Evolutionary conservation across 202 grass and related monocot species (phyloP).

Genomic region (Carex arenaria): DNA sequence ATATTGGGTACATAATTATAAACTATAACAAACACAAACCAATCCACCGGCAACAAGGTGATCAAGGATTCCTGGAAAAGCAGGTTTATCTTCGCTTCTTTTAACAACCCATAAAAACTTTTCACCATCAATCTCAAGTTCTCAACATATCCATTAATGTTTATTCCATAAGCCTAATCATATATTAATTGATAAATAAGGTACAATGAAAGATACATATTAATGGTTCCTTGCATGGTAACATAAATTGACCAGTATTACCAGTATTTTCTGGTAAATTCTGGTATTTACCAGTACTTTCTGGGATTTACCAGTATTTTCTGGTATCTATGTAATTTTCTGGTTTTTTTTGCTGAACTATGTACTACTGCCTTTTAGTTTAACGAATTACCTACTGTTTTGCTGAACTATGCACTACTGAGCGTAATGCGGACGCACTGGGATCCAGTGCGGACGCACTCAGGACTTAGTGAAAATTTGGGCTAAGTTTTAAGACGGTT

Average conservation of each 20-base stretch:
- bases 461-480: too few species aligned
- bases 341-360: too few species aligned
- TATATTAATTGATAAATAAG: not conserved
- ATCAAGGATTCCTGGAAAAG: conserved; percentile 84
- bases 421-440: too few species aligned
- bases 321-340: too few species aligned
- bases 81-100: conserved; percentile 74
- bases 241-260: not conserved
- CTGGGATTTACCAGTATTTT: too few species aligned
- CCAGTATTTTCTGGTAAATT: too few species aligned
- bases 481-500: too few species aligned
- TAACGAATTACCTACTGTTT: too few species aligned
- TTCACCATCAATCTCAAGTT: conserved; percentile 49
- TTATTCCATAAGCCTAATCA: conserved; percentile 75
- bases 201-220: not conserved
- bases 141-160: conserved; percentile 84
- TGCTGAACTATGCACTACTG: too few species aligned
- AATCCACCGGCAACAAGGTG: conserved; percentile 87
- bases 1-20: not conserved
- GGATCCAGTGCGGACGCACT: too few species aligned
- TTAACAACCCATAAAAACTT: conserved; percentile 84
- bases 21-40: conserved; percentile 29
- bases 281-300: too few species aligned
- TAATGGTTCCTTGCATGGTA: not conserved
- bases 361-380: too few species aligned